A percentile compares a stretch with the other conserved stretches of the same genome.
These are phyloP conservation scores for Plectosphaerella sp. DNA, from an alignment of 2,329 filamentous ascomycete species.

Conservation along the genomic window DNA sequence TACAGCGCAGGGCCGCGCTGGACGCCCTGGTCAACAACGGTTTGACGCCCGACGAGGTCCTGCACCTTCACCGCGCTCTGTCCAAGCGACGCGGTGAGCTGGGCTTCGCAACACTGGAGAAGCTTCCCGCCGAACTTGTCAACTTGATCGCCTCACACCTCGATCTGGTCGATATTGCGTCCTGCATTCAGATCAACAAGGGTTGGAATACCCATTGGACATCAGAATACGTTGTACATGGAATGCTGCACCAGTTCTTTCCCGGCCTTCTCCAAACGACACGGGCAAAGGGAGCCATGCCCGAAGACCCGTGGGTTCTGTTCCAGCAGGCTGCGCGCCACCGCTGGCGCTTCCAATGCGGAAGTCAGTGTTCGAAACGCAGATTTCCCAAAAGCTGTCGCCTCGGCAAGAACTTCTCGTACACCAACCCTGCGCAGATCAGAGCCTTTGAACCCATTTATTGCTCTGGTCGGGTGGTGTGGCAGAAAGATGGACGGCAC, in stretches of 20 bases:
- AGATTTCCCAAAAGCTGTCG: no score
- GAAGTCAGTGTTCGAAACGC: no score
- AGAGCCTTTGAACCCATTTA: no score
- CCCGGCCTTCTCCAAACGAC: not conserved
- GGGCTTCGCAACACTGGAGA: not conserved
- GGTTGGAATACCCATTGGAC: conserved; percentile 5
- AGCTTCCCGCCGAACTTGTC: conserved; percentile 7
- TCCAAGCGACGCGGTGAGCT: not conserved
- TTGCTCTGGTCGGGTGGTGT: no score
- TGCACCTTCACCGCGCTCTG: conserved; percentile 1
- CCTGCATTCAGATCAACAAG: conserved; percentile 5
- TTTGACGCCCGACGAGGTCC: conserved; percentile 7
- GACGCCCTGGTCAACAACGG: conserved; percentile 1
- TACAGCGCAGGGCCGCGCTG: conserved; percentile 1
- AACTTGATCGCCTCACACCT: conserved; percentile 1
- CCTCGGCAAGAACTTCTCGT: no score
- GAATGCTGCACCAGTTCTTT: conserved; percentile 1
- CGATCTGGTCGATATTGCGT: not conserved
- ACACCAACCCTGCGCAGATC: no score
- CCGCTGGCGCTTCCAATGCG: no score
- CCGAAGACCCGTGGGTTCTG: not conserved
- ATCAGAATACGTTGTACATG: not conserved
- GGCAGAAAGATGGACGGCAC: no score
- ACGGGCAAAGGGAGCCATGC: not conserved
- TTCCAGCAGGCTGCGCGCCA: not conserved